Conservation (phyloP, 805 yeast species). For the Cyberlindnera mycetangii region DNA sequence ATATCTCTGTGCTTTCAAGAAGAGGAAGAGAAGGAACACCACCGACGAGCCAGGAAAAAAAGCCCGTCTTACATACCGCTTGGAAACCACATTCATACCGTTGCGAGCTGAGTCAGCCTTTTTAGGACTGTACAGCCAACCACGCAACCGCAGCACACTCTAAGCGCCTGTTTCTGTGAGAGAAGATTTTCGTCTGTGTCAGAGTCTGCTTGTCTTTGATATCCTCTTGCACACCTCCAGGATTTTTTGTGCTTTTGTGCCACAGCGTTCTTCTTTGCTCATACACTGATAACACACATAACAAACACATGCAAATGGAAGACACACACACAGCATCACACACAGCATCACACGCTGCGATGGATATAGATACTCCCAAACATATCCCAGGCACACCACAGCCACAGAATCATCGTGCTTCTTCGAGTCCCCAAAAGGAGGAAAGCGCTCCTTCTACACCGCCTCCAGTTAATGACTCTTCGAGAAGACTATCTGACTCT, state of each 20-base stretch:
- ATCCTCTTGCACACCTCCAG: too few relatives aligned
- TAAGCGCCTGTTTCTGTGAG: too few relatives aligned
- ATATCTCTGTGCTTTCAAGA: too few relatives aligned
- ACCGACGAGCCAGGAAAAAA: too few relatives aligned
- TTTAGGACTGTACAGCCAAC: too few relatives aligned
- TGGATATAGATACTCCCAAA: background rate
- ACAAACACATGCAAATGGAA: background rate
- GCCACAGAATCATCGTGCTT: slow-evolving; percentile 7
- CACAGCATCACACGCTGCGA: background rate
- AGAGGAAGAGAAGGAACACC: too few relatives aligned
- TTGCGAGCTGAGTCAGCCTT: too few relatives aligned
- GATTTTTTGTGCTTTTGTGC: background rate
- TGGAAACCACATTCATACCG: too few relatives aligned
- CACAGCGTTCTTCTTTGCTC: background rate
- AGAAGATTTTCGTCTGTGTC: too few relatives aligned
- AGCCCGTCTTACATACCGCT: too few relatives aligned
- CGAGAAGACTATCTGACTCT: background rate
- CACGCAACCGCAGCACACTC: background rate
- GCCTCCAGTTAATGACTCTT: slow-evolving; percentile 9
- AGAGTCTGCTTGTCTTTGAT: background rate
- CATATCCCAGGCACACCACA: slow-evolving; percentile 17
- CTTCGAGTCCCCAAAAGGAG: background rate
- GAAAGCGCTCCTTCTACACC: slow-evolving; percentile 24
- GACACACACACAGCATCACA: background rate
- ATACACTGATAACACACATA: background rate